Conservation (phyloP, 2,329 filamentous ascomycete genomes). For the Thelonectria olida region DNA sequence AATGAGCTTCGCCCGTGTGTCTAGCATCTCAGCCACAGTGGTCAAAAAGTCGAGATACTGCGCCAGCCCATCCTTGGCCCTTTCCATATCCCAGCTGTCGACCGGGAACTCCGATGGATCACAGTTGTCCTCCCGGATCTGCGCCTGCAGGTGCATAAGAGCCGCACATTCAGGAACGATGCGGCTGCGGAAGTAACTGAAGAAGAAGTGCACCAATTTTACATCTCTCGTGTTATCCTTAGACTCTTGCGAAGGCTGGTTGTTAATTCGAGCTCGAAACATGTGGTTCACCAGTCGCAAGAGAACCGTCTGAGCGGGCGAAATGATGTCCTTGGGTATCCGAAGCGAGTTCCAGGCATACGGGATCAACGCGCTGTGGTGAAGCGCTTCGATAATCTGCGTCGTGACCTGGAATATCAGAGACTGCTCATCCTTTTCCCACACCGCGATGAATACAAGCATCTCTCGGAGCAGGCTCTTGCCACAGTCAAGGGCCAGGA, state of each 20-base stretch:
- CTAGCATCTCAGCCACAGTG: slow-evolving; percentile 84
- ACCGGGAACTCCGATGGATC: slow-evolving; percentile 90
- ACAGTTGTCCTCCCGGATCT: slow-evolving; percentile 80
- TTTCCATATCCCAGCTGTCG: slow-evolving; percentile 97
- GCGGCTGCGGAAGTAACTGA: slow-evolving; percentile 89
- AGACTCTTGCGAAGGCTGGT: slow-evolving; percentile 53
- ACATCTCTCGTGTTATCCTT: slow-evolving; percentile 66
- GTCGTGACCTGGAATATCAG: slow-evolving; percentile 97
- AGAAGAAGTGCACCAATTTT: slow-evolving; percentile 85
- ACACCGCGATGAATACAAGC: slow-evolving; percentile 95
- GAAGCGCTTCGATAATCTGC: slow-evolving; percentile 92
- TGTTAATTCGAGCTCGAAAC: slow-evolving; percentile 68
- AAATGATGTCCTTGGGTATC: slow-evolving; percentile 95
- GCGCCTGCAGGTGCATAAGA: slow-evolving; percentile 91
- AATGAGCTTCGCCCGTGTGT: slow-evolving; percentile 84
- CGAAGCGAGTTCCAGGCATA: slow-evolving; percentile 92
- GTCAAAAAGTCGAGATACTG: slow-evolving; percentile 95
- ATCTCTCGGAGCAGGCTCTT: slow-evolving; percentile 90
- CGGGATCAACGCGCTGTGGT: slow-evolving; percentile 88
- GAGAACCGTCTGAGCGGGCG: slow-evolving; percentile 91
- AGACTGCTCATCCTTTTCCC: slow-evolving; percentile 93
- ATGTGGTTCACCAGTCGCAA: slow-evolving; percentile 91
- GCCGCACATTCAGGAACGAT: slow-evolving; percentile 95
- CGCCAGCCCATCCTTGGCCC: slow-evolving; percentile 92
- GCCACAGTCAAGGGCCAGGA: slow-evolving; percentile 89